Percentiles rank a stretch among this genome's conserved stretches.
Conservation (phyloP, 192 early-diverging fungal species). For the Diversispora epigaea region DNA sequence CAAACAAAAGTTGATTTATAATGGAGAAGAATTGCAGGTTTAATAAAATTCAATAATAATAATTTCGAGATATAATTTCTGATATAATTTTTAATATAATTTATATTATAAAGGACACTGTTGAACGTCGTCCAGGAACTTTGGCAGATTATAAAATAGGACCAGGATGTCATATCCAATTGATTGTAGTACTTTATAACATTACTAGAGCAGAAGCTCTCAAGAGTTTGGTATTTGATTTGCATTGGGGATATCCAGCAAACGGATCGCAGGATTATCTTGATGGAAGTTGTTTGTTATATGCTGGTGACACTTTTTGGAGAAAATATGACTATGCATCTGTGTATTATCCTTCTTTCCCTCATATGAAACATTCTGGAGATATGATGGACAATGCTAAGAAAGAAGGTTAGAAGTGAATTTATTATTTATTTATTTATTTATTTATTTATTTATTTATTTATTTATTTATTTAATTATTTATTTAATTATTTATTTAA, state of each 20-base stretch:
- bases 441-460: not conserved
- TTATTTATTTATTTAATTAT: not conserved
- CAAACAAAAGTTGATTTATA: conserved; percentile 35
- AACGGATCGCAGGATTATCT: conserved; percentile 26
- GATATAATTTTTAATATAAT: not conserved
- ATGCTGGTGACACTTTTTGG: not conserved
- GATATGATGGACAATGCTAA: conserved; percentile 26
- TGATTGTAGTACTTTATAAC: conserved; percentile 33
- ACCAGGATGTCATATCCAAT: conserved; percentile 25
- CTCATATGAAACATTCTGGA: conserved; percentile 34
- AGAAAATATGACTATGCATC: conserved; percentile 32
- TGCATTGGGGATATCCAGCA: conserved; percentile 28
- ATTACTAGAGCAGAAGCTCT: conserved; percentile 25
- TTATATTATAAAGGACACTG: not conserved
- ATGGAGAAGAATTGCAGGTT: conserved; percentile 23
- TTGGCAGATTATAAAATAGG: conserved; percentile 21
- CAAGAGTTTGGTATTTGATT: conserved; percentile 28
- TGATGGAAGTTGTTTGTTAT: conserved; percentile 34
- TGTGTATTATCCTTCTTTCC: conserved; percentile 29
- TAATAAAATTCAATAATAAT: not conserved
- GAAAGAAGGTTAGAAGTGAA: conserved; percentile 13
- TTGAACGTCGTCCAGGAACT: not conserved
- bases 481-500: too few relatives aligned
- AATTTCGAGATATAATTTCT: not conserved
- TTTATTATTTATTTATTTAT: not conserved